Evolutionary conservation across 2,329 filamentous ascomycete species (phyloP).

Genomic region (Neopestalotiopsis rosae): DNA sequence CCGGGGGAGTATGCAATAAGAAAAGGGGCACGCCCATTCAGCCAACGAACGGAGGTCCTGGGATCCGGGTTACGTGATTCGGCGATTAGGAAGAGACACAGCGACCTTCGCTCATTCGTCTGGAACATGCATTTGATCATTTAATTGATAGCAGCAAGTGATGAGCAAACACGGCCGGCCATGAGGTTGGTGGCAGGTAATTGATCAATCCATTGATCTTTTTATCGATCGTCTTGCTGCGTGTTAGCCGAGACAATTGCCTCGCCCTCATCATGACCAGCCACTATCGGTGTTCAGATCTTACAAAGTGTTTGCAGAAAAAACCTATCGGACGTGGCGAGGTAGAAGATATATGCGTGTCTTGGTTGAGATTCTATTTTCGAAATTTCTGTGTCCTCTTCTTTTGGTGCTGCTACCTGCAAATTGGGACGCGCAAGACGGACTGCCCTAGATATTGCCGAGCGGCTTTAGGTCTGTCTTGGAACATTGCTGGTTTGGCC

Average conservation of each 20-base stretch:
- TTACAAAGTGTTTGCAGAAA: neutral
- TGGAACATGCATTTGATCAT: neutral
- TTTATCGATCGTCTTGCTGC: neutral
- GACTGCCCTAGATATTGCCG: neutral
- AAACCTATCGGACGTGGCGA: neutral
- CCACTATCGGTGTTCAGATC: neutral
- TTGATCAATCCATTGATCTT: neutral
- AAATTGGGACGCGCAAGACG: conserved; percentile 1
- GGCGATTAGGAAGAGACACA: neutral
- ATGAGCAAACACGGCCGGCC: neutral
- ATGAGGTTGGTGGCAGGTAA: neutral
- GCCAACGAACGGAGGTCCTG: neutral
- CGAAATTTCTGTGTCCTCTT: neutral
- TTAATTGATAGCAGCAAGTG: neutral
- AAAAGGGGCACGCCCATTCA: neutral
- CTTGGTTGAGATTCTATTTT: neutral
- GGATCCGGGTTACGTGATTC: conserved; percentile 1
- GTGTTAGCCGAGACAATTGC: neutral
- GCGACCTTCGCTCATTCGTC: neutral
- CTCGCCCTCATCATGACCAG: neutral
- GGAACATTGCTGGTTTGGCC: neutral
- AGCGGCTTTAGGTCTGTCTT: neutral
- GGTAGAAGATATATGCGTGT: neutral
- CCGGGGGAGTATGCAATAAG: conserved; percentile 1
- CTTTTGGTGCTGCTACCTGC: neutral